Percentiles rank a stretch among this genome's conserved stretches.
These are phyloP conservation scores for Monosporascus sp. DNA, from an alignment of 2,329 filamentous ascomycete genomes.

Conservation along the genomic window DNA sequence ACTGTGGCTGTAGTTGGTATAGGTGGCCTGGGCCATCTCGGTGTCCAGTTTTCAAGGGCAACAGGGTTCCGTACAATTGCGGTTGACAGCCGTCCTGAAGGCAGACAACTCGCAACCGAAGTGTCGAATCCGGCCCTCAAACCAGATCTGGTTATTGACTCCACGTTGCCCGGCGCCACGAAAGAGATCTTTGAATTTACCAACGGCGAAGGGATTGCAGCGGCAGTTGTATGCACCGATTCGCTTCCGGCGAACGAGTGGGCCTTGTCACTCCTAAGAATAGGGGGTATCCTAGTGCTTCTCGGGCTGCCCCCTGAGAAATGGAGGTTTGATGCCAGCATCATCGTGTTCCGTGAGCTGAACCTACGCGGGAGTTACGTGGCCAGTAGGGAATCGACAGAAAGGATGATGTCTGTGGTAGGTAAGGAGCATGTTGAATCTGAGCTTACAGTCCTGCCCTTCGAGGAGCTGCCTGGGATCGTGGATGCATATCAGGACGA, in stretches of 20 bases:
- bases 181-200: conserved; percentile 22
- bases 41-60: conserved; percentile 29
- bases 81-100: conserved; percentile 27
- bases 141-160: conserved; percentile 24
- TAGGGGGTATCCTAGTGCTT: conserved; percentile 23
- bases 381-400: conserved; percentile 20
- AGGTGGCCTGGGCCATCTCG: conserved; percentile 30
- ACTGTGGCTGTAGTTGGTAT: conserved; percentile 28
- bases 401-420: conserved; percentile 27
- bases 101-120: conserved; percentile 21
- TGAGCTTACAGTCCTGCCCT: conserved; percentile 20
- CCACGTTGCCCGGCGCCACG: conserved; percentile 9
- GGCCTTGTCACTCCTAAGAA: conserved; percentile 22
- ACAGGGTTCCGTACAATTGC: conserved; percentile 30
- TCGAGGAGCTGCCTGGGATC: conserved; percentile 21
- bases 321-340: conserved; percentile 26
- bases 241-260: conserved; percentile 24
- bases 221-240: conserved; percentile 27
- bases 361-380: conserved; percentile 27
- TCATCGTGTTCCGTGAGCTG: conserved; percentile 26
- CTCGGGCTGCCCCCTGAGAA: conserved; percentile 25
- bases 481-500: conserved; percentile 21
- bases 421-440: conserved; percentile 14
- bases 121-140: conserved; percentile 13
- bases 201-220: conserved; percentile 24